Base-by-base conservation (phyloP, 495 filamentous ascomycete species). In the Hypomontagnella submonticulosa region DNA sequence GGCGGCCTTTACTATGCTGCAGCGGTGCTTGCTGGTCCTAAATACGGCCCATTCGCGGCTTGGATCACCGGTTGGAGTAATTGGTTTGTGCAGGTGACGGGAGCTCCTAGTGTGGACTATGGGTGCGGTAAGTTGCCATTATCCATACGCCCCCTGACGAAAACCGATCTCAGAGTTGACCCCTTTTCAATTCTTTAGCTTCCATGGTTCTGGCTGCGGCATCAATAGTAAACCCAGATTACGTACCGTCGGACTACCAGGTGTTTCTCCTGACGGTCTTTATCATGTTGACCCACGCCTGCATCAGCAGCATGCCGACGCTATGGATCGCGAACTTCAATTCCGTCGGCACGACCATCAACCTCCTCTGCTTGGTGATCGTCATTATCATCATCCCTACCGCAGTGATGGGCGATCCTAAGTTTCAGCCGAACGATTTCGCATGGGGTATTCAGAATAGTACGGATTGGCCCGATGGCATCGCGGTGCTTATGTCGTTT, bases 1-100 rank as follows among this genome's bases (percentile, higher is more conserved):
- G 90, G 90, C 37, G 90, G 90, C 46, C 81, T 93, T 34, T 93
- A 93, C 71, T 93, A 93, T 72, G 89, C 90, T 16, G 80, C 89
- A 20, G 89, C 90, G 3, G 90, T 92, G 0, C 84, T 93, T n/a
- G 90, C 90, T 19, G 90, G 89, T 36, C 86, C 87, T 6, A 88
- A 88, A 53, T 92, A 85, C 67, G 90, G 90, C 4, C 90, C 90
- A 13, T 81, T 90, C 27, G 90, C 89, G 4, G 89, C 90, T 9
- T 93, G 87, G 87, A 76, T 89, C 32, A 89, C 87, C 1, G 87
- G 87, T 6, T 92, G 90, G 90, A 89, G 87, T 44, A 92, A 90
- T 74, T 91, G 88, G 87, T 81, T 90, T 42, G 84, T 81, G 16
- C 89, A 91, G 68, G 84, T 91, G 37, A 90, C 88, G 0, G 86